phyloP scores from a whole-genome alignment of 768 basidiomycete genomes.

The Cystofilobasidium macerans region DNA sequence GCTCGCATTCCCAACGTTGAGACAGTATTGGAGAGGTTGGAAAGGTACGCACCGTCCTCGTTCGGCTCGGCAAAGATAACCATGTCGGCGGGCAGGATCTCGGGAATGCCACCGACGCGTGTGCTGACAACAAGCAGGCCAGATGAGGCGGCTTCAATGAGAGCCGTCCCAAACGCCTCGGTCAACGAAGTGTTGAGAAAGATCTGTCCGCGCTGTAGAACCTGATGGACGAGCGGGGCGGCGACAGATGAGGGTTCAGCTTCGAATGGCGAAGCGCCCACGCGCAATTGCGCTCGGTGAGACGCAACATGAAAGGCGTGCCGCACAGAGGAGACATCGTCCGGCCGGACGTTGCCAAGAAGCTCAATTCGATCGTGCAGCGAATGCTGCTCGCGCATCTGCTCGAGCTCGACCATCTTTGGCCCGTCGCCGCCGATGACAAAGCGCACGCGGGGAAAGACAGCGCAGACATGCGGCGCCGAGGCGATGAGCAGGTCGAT shows the following conservation, averaged over 20 bases:
- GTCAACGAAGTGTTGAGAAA: slow-evolving; percentile 93
- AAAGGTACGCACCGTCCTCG: slow-evolving; percentile 61
- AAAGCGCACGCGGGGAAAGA: slow-evolving; percentile 78
- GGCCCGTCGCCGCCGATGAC: slow-evolving; percentile 90
- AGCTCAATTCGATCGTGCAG: slow-evolving; percentile 87
- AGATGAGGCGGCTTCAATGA: slow-evolving; percentile 88
- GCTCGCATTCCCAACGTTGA: too few species aligned
- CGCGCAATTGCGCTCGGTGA: too few species aligned
- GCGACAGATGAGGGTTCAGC: slow-evolving; percentile 42
- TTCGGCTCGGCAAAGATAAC: slow-evolving; percentile 90
- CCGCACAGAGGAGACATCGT: too few species aligned
- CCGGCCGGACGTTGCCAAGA: slow-evolving; percentile 66
- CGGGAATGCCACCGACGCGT: slow-evolving; percentile 87
- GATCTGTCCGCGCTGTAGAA: slow-evolving; percentile 75
- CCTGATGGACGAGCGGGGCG: slow-evolving; percentile 42
- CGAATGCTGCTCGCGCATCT: slow-evolving; percentile 83
- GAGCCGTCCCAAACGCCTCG: slow-evolving; percentile 94
- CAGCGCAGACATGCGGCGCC: slow-evolving; percentile 73
- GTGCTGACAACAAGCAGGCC: slow-evolving; percentile 92
- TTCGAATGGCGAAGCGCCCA: too few species aligned
- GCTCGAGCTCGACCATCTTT: slow-evolving; percentile 83
- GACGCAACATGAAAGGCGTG: too few species aligned
- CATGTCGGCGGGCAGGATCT: slow-evolving; percentile 86
- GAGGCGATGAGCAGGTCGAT: slow-evolving; percentile 89
- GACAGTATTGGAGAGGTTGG: not conserved